These are phyloP conservation scores for Phellinidium pouzarii DNA, from an alignment of 1,284 basidiomycete species.

Conservation along the genomic window DNA sequence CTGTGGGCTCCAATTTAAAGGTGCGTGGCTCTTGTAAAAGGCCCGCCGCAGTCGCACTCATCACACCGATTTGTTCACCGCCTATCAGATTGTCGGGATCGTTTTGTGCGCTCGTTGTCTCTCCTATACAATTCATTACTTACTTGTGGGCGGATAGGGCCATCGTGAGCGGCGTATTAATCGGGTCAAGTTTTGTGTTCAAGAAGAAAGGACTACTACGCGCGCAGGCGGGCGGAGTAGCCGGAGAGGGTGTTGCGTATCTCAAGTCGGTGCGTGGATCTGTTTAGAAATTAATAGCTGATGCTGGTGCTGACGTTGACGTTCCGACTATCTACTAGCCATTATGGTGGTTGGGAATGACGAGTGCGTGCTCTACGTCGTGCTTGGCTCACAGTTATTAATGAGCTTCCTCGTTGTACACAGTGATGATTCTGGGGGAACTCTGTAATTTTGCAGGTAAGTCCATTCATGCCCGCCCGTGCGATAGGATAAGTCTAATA, in stretches of 20 bases:
- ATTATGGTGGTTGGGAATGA: conserved; percentile 52
- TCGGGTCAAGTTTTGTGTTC: conserved; percentile 52
- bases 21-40: conserved; percentile 10
- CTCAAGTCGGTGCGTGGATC: conserved; percentile 39
- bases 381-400: conserved; percentile 16
- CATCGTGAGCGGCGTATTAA: conserved; percentile 53
- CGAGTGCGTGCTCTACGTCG: conserved; percentile 17
- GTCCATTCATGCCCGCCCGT: not conserved
- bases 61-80: not conserved
- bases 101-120: conserved; percentile 2
- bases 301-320: not conserved
- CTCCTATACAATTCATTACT: not conserved
- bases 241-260: conserved; percentile 61
- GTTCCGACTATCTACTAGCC: conserved; percentile 22
- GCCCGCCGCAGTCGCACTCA: not conserved
- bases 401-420: conserved; percentile 16
- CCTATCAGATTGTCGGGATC: conserved; percentile 16
- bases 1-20: conserved; percentile 17
- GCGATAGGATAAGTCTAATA: not conserved
- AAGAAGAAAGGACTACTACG: conserved; percentile 51
- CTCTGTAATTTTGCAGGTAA: conserved; percentile 28
- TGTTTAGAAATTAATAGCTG: not conserved
- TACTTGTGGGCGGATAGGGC: conserved; percentile 27
- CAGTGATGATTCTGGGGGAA: conserved; percentile 38
- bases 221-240: conserved; percentile 38